Evolutionary conservation across 306 rosid genomes (phyloP).

Genomic region (Erythrophleum fordii): DNA sequence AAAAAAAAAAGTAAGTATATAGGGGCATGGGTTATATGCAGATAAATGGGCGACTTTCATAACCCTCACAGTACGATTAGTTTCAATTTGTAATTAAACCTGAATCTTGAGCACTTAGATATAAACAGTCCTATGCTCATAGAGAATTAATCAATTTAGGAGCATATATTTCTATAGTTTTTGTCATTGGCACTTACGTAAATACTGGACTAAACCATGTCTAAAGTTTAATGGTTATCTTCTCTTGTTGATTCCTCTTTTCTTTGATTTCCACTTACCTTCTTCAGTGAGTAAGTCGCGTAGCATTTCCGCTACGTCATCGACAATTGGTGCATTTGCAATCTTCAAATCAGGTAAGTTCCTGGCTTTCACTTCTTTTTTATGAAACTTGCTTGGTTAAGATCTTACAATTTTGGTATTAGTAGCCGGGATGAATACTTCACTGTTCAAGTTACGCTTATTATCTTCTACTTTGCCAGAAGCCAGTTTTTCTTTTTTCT

Average conservation of each 20-base stretch:
- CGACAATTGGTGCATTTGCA: conserved; percentile 33
- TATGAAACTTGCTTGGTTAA: conserved; percentile 28
- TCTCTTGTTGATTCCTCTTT: conserved; percentile 12
- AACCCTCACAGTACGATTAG: too few relatives aligned
- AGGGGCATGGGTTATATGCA: too few relatives aligned
- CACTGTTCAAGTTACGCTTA: not conserved
- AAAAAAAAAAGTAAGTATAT: too few relatives aligned
- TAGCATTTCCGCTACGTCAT: conserved; percentile 4
- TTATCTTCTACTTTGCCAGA: not conserved
- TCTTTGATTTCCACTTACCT: conserved; percentile 30
- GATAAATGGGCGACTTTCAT: too few relatives aligned
- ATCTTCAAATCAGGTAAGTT: conserved; percentile 50
- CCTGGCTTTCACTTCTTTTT: conserved; percentile 35
- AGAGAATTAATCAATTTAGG: too few relatives aligned
- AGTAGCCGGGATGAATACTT: not conserved
- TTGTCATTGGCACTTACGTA: too few relatives aligned
- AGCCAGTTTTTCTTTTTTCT: not conserved
- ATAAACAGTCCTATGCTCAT: too few relatives aligned
- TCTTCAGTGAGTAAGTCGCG: conserved; percentile 34
- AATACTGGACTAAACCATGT: not conserved
- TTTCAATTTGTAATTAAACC: too few relatives aligned
- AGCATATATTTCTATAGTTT: too few relatives aligned
- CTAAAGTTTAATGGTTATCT: conserved; percentile 2
- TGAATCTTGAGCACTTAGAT: too few relatives aligned
- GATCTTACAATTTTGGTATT: not conserved